Base-by-base conservation (phyloP, 2,329 filamentous ascomycete species). In the Diaporthe vaccinii region DNA sequence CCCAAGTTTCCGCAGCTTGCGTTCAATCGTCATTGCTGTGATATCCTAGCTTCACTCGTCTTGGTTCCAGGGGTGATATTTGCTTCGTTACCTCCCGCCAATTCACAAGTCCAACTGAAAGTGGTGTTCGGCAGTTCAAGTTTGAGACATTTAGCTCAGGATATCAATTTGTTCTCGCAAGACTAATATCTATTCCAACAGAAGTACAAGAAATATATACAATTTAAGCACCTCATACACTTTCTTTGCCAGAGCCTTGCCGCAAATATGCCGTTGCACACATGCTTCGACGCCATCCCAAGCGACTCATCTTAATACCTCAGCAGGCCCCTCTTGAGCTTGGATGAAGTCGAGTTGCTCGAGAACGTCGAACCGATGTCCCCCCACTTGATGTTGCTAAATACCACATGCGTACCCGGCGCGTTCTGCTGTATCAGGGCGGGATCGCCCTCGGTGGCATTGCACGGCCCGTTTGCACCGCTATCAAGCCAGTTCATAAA, bases 401-500 rank as follows among this genome's bases (percentile, higher is more conserved):
- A 90, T 3, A 82, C 84, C 3, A 89, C 86, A 25, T 82, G 82
- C 5, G 87, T 86, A 28, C 82, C 82, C 3, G 85, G 84, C 74
- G 86, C 80, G 25, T 86, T 79, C n/a, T 82, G 79, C 65, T 83
- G 74, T 72, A 90, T 88, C 31, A 84, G 80, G n/a, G 83, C 80
- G 0, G 88, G 88, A 72, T 86, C 83, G 2, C 88, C 88, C 76
- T 87, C 85, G 0, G 85, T 87, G 7, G 82, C 83, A 77, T 83
- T 85, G 78, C 89, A 90, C 46, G 87, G 87, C 0, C 88, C 88
- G 20, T 85, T 79, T 49, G 80, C 82, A 1, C 84, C 80, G 67
- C 83, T 82, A 75, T 89, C 87, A n/a, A 89, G 82, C 87, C 87
- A 89, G 25, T 85, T 82, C 87, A 89, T 88, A 72, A 84, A 86